Conservation (phyloP, 202 grass and related monocot genomes). For the Bolboschoenoplectus hybrid region DNA sequence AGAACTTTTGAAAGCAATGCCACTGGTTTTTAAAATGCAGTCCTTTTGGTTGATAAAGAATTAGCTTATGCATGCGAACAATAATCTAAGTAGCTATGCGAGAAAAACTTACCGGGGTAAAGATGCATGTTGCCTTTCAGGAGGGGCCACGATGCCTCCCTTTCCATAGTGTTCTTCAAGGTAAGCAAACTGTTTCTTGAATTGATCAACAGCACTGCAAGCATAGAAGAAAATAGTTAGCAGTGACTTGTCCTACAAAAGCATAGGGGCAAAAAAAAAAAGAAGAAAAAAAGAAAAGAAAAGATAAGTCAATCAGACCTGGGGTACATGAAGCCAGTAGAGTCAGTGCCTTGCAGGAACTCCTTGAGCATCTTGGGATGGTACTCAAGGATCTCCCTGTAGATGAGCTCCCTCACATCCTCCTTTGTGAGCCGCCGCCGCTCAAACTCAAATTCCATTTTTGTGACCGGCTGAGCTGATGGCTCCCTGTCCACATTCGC, state of each 20-base stretch:
- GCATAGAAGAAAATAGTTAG: background rate
- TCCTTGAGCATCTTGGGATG: slow-evolving; percentile 87
- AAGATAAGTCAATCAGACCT: slow-evolving; percentile 51
- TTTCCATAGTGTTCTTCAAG: slow-evolving; percentile 90
- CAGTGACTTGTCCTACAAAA: background rate
- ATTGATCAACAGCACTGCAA: slow-evolving; percentile 90
- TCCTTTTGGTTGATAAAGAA: background rate
- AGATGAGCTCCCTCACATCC: slow-evolving; percentile 92
- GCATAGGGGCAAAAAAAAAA: background rate
- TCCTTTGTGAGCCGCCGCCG: slow-evolving; percentile 86
- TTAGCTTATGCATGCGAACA: slow-evolving; percentile 9
- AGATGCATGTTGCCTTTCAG: slow-evolving; percentile 93
- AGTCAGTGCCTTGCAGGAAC: slow-evolving; percentile 71
- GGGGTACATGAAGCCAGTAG: slow-evolving; percentile 88
- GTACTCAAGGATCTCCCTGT: slow-evolving; percentile 92
- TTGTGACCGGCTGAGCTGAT: slow-evolving; percentile 78
- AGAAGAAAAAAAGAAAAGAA: slow-evolving; percentile 13
- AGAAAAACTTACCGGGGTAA: slow-evolving; percentile 65
- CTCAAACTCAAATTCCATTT: slow-evolving; percentile 91
- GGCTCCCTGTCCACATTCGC: slow-evolving; percentile 87
- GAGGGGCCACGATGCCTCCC: slow-evolving; percentile 68
- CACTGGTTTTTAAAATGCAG: background rate
- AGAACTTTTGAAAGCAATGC: background rate
- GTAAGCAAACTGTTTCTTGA: slow-evolving; percentile 89
- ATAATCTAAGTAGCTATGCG: slow-evolving; percentile 13